Percentiles rank a stretch among this genome's conserved stretches.
phyloP scores from a whole-genome alignment of 1,284 basidiomycete species.

The Papiliotrema fonsecae region DNA sequence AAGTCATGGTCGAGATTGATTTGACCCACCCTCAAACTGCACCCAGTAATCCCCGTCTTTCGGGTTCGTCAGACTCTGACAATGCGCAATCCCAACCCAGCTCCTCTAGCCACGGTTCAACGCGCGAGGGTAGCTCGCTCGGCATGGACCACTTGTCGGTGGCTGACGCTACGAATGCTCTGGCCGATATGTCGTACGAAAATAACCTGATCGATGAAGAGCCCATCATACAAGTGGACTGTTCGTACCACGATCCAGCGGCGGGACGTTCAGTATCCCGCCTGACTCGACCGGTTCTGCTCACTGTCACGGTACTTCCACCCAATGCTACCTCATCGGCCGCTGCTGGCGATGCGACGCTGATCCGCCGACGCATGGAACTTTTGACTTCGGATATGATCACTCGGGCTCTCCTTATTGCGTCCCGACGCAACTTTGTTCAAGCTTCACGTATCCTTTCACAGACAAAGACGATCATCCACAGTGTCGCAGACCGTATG shows the following conservation, averaged over 20 bases:
- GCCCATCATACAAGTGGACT: constrained; percentile 85
- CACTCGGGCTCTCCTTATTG: constrained; percentile 80
- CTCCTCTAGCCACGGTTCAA: neutral
- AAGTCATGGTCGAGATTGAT: constrained; percentile 91
- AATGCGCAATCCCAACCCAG: neutral
- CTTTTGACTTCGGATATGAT: constrained; percentile 91
- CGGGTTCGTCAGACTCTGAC: neutral
- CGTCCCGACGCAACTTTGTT: constrained; percentile 75
- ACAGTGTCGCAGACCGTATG: constrained; percentile 67
- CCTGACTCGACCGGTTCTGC: constrained; percentile 77
- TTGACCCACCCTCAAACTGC: constrained; percentile 52
- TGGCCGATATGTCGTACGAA: constrained; percentile 62
- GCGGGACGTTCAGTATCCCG: constrained; percentile 74
- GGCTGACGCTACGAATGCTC: constrained; percentile 75
- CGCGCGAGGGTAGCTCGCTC: constrained; percentile 34
- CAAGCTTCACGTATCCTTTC: constrained; percentile 81
- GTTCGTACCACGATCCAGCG: constrained; percentile 82
- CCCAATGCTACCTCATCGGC: constrained; percentile 51
- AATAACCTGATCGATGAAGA: constrained; percentile 87
- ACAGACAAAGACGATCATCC: constrained; percentile 82
- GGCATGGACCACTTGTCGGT: constrained; percentile 84
- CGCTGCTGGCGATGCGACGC: constrained; percentile 68
- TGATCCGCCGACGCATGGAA: constrained; percentile 89
- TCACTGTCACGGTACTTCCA: constrained; percentile 81
- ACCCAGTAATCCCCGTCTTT: neutral